Evolutionary conservation across 148 eudicot species (phyloP), one percentile per base, ranked within the genome.

Genomic region (Nepenthes gracilis): DNA sequence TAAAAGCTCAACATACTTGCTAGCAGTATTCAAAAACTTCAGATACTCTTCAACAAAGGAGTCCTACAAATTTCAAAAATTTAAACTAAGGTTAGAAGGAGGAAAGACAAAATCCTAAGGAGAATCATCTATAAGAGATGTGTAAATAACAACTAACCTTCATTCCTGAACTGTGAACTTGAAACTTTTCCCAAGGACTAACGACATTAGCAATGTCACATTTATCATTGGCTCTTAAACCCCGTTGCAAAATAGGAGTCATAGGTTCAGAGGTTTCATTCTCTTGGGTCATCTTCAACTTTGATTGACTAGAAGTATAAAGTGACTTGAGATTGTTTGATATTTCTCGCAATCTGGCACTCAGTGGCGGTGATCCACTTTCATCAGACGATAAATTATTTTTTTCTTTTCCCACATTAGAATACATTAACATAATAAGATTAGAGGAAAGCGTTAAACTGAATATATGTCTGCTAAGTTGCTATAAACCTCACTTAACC

Each of bases 1-100:
- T 43, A 49, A 34, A 3, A 40, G 36, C 48, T 61, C 12, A 48
- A 75, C 90, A 84, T 70, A 94, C 99, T 89, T 89, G 85, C 66
- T 83, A 45, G 95, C 99, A 35, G 82, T 55, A 67, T 94, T 94
- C 38, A 94, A 51, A 57, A 84, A 83, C 60, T 58, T 82, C 54
- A 94, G 75, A 63, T 75, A 83, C 59, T 84, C 90, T 5, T 76
- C 60, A 12, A 87, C 90, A 70, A 94, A 72, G 47, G 86, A 72
- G 35, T 89, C 68, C 99, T 93, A 75, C 74, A 75, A 70, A 10
- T 69, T 7, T 23, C 23, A 9, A 67, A 50, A 6, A 54, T 5
- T 34, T 3, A 38, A 5, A 13, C 10, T 5, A 7, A 56, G n/a
- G 34, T 63, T 14, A 51, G 45, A 62, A 58, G 65, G 33, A 53